Percentiles rank a stretch among this genome's conserved stretches.
phyloP scores from a whole-genome alignment of 148 eudicot genomes.

The Euryodendron excelsum region DNA sequence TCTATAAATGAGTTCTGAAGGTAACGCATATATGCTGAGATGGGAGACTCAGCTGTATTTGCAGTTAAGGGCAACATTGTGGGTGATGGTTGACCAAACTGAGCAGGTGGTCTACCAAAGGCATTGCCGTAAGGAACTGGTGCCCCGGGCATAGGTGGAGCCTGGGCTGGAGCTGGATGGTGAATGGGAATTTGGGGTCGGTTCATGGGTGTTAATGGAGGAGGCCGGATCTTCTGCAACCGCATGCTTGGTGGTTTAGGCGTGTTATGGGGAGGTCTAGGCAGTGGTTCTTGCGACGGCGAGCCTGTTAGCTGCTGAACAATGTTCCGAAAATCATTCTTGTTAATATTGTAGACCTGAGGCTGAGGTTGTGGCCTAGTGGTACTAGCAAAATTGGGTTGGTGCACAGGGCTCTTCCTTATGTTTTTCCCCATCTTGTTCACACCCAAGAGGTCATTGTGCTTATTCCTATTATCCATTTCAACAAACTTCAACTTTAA shows the following conservation, averaged over 20 bases:
- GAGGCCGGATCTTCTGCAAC: slow-evolving; percentile 79
- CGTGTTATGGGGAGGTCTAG: slow-evolving; percentile 70
- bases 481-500: background rate
- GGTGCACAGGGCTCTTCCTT: slow-evolving; percentile 65
- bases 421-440: slow-evolving; percentile 81
- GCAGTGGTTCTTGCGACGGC: slow-evolving; percentile 60
- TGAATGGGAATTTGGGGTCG: slow-evolving; percentile 51
- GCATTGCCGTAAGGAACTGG: slow-evolving; percentile 34
- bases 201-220: slow-evolving; percentile 57
- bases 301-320: slow-evolving; percentile 94
- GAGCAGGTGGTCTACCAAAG: slow-evolving; percentile 45
- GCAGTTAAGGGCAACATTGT: slow-evolving; percentile 39
- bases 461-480: slow-evolving; percentile 51
- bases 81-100: slow-evolving; percentile 58
- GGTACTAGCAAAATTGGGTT: slow-evolving; percentile 50
- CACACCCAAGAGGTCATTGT: slow-evolving; percentile 67
- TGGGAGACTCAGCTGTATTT: slow-evolving; percentile 74
- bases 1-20: slow-evolving; percentile 75
- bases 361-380: slow-evolving; percentile 71
- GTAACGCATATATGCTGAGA: slow-evolving; percentile 81
- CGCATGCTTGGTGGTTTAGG: slow-evolving; percentile 71
- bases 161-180: slow-evolving; percentile 38
- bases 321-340: slow-evolving; percentile 85
- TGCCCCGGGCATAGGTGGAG: slow-evolving; percentile 24
- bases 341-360: slow-evolving; percentile 92